Evolutionary conservation across 495 filamentous ascomycete species (phyloP).

Genomic region (Daldinia decipiens): DNA sequence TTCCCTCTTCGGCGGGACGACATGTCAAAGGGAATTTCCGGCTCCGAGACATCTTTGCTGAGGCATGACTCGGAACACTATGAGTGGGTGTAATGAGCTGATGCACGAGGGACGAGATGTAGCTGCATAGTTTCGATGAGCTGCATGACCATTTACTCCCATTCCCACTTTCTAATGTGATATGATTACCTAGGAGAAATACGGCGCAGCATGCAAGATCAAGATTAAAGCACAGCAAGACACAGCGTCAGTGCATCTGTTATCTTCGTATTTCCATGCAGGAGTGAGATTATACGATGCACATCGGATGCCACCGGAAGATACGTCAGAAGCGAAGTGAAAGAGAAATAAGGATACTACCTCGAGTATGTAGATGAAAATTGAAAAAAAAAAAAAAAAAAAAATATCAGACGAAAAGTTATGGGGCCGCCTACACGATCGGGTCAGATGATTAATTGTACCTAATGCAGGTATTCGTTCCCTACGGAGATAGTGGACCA

Average conservation of each 20-base stretch:
- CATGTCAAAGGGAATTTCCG: constrained; percentile 1
- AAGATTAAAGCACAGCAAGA: constrained; percentile 5
- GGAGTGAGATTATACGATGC: constrained; percentile 8
- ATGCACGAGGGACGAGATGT: constrained; percentile 8
- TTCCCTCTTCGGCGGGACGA: constrained; percentile 2
- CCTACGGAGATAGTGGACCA: constrained; percentile 1
- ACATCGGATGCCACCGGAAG: neutral
- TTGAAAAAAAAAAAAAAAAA: too few relatives aligned
- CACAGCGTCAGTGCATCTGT: neutral
- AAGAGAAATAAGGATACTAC: constrained; percentile 16
- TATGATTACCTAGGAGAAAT: neutral
- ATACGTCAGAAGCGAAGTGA: constrained; percentile 10
- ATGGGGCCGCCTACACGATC: neutral
- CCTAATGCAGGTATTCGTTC: constrained; percentile 7
- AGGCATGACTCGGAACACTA: constrained; percentile 4
- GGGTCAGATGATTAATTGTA: constrained; percentile 17
- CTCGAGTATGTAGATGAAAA: constrained; percentile 2
- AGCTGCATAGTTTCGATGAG: constrained; percentile 13
- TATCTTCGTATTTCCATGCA: constrained; percentile 2
- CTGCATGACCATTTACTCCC: constrained; percentile 9
- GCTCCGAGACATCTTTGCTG: constrained; percentile 1
- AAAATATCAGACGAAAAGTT: constrained; percentile 12
- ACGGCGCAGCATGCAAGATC: neutral
- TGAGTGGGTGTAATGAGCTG: constrained; percentile 2
- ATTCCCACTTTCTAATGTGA: neutral